A percentile compares a stretch with the other conserved stretches of the same genome.
phyloP scores from a whole-genome alignment of 2,329 filamentous ascomycete species.

The Penicillium sp. region DNA sequence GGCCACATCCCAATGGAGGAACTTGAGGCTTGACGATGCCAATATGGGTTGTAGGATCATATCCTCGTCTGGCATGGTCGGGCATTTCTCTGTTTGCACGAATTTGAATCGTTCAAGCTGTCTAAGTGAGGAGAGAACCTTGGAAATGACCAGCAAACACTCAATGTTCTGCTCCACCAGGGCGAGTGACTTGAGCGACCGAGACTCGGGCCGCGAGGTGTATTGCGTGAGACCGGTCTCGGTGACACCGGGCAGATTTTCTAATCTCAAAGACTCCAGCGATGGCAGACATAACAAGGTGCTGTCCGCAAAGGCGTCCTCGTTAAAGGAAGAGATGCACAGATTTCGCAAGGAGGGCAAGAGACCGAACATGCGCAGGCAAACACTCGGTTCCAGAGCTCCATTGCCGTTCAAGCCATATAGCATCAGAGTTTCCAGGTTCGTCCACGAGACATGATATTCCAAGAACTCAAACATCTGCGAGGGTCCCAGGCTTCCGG shows the following conservation, averaged over 20 bases:
- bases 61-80: slow-evolving; percentile 40
- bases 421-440: slow-evolving; percentile 51
- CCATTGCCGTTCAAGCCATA: slow-evolving; percentile 43
- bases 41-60: slow-evolving; percentile 47
- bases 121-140: slow-evolving; percentile 46
- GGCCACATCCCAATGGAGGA: slow-evolving; percentile 54
- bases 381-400: slow-evolving; percentile 50
- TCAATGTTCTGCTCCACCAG: slow-evolving; percentile 52
- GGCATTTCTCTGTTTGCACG: slow-evolving; percentile 47
- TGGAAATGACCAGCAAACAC: slow-evolving; percentile 49
- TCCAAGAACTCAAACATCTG: slow-evolving; percentile 51
- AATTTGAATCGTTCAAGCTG: slow-evolving; percentile 49
- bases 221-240: slow-evolving; percentile 53
- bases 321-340: slow-evolving; percentile 51
- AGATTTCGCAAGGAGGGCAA: slow-evolving; percentile 52
- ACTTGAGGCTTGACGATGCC: slow-evolving; percentile 46
- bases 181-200: slow-evolving; percentile 44
- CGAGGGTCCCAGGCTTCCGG: slow-evolving; percentile 46
- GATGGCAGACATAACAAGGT: slow-evolving; percentile 51
- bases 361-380: slow-evolving; percentile 50
- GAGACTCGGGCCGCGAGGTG: slow-evolving; percentile 44
- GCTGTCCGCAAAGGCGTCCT: slow-evolving; percentile 52
- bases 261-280: slow-evolving; percentile 51
- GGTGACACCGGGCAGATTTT: slow-evolving; percentile 52
- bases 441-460: slow-evolving; percentile 49